phyloP scores from a whole-genome alignment of 371 early-diverging fungal species.

The Lichtheimia hyalospora region DNA sequence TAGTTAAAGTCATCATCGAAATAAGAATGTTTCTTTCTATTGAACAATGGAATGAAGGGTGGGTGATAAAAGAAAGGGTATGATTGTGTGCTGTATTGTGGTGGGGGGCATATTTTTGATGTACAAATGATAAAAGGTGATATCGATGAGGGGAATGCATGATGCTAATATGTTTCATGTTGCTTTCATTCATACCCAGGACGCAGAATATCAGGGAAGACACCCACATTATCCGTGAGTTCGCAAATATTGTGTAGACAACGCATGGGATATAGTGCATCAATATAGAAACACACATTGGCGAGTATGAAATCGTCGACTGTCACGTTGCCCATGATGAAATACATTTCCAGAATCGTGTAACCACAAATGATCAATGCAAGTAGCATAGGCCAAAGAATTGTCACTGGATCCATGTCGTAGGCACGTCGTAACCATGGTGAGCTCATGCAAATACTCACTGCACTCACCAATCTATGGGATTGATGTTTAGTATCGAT shows the following conservation, averaged over 20 bases:
- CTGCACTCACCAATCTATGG: conserved; percentile 24
- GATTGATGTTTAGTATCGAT: background rate
- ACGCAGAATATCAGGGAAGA: conserved; percentile 13
- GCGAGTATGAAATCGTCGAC: conserved; percentile 41
- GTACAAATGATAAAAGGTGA: no score
- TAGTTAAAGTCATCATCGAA: no score
- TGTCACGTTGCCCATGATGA: conserved; percentile 33
- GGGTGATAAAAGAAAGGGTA: no score
- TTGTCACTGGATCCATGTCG: conserved; percentile 23
- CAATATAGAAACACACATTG: conserved; percentile 37
- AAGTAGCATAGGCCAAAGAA: conserved; percentile 32
- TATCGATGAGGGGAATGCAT: no score
- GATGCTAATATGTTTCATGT: no score
- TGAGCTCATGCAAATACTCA: conserved; percentile 27
- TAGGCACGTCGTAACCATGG: conserved; percentile 21
- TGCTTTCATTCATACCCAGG: conserved; percentile 7
- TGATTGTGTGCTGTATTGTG: no score
- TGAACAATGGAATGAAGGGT: no score
- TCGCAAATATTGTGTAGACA: conserved; percentile 47
- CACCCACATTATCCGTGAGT: conserved; percentile 33
- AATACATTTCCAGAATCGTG: conserved; percentile 40
- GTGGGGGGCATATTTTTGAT: no score
- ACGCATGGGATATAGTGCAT: conserved; percentile 44
- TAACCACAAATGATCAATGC: conserved; percentile 34
- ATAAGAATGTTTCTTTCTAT: no score